Percentiles rank a stretch among this genome's conserved stretches.
Conservation (phyloP, 148 eudicot genomes). For the Nepenthes mirabilis region DNA sequence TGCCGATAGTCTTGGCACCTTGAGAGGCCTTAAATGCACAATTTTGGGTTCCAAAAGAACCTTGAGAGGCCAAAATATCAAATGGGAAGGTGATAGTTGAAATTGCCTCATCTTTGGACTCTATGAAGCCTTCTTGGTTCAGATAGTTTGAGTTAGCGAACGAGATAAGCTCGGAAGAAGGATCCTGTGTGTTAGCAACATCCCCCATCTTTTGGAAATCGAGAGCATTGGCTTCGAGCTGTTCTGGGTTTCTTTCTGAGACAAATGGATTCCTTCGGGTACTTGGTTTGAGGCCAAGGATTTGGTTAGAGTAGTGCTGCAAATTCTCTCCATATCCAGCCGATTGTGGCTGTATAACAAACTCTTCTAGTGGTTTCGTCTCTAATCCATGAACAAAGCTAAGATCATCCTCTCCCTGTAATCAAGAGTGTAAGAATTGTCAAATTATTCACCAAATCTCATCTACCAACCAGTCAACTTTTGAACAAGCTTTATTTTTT, state of each 20-base stretch:
- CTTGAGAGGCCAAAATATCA: conserved; percentile 10
- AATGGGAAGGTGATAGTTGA: conserved; percentile 14
- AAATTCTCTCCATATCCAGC: conserved; percentile 19
- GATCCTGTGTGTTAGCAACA: conserved; percentile 11
- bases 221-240: conserved; percentile 13
- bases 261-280: conserved; percentile 7
- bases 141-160: conserved; percentile 17
- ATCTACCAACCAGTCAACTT: no score
- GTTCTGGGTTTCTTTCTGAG: conserved; percentile 18
- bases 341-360: conserved; percentile 9
- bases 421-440: neutral
- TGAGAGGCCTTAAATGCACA: conserved; percentile 15
- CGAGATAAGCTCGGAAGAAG: conserved; percentile 12
- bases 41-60: conserved; percentile 19
- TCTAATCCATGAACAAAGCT: conserved; percentile 30
- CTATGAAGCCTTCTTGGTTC: conserved; percentile 13
- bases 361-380: conserved; percentile 32
- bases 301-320: conserved; percentile 14
- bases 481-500: no score
- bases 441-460: no score
- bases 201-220: conserved; percentile 6
- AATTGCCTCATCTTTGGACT: conserved; percentile 26
- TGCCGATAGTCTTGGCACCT: conserved; percentile 14
- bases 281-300: conserved; percentile 15
- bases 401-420: conserved; percentile 48